These are phyloP conservation scores for Arthrobotrys sinensis DNA, from an alignment of 2,329 filamentous ascomycete genomes.

Conservation along the genomic window DNA sequence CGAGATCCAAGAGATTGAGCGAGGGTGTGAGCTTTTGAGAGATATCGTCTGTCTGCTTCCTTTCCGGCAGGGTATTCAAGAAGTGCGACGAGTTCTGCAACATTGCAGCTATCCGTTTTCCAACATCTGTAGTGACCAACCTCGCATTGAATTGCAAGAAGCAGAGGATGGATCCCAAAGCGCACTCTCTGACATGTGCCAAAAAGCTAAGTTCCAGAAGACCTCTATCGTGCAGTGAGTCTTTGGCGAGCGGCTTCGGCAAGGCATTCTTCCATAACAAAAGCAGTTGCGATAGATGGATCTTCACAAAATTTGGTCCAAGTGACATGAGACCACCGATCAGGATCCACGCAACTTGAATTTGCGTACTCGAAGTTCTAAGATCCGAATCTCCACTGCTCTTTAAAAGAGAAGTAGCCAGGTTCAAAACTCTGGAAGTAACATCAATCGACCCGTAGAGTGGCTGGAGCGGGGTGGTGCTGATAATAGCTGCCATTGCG, in stretches of 20 bases:
- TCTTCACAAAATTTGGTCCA: conserved; percentile 98
- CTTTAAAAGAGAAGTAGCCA: conserved; percentile 92
- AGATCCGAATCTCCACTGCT: conserved; percentile 92
- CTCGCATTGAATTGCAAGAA: conserved; percentile 95
- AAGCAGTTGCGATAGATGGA: conserved; percentile 92
- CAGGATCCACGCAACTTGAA: conserved; percentile 97
- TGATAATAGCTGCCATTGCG: conserved; percentile 89
- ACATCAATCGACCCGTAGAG: conserved; percentile 96
- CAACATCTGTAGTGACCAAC: conserved; percentile 91
- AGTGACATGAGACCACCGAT: conserved; percentile 97
- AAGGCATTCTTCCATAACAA: conserved; percentile 97
- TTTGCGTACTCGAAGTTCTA: conserved; percentile 90
- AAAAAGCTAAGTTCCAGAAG: conserved; percentile 92
- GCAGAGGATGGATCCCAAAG: conserved; percentile 88
- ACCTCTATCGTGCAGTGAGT: conserved; percentile 87
- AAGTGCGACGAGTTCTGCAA: conserved; percentile 94
- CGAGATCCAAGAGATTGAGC: conserved; percentile 88
- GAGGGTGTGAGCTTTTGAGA: conserved; percentile 86
- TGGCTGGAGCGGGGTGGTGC: conserved; percentile 87
- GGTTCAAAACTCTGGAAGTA: conserved; percentile 89
- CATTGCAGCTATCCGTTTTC: conserved; percentile 92
- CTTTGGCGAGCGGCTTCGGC: conserved; percentile 92
- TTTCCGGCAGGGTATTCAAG: conserved; percentile 82
- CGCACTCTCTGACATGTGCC: conserved; percentile 94
- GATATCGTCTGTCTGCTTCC: conserved; percentile 89